Conservation (phyloP, 2,329 filamentous ascomycete species). For the Camillea tinctor region DNA sequence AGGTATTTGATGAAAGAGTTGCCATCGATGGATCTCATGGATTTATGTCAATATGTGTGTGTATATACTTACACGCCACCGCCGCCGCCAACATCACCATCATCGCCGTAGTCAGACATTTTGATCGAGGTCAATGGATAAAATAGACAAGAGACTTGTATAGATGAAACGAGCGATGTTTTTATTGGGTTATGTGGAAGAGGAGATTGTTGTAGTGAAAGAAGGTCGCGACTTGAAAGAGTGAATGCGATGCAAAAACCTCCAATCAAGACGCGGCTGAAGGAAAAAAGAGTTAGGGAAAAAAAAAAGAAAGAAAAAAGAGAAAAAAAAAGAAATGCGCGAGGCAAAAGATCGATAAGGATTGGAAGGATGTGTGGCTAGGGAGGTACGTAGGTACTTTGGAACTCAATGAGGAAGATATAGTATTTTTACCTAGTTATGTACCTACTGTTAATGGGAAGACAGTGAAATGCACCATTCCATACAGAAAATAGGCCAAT, state of each 20-base stretch:
- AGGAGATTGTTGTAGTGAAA: conserved; percentile 6
- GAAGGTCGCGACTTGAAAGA: conserved; percentile 1
- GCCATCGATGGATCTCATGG: no score
- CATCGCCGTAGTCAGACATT: conserved; percentile 34
- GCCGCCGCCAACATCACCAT: conserved; percentile 27
- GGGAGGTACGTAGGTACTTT: background rate
- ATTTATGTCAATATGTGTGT: no score
- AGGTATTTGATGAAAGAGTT: no score
- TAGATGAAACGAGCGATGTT: conserved; percentile 1
- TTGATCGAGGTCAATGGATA: conserved; percentile 7
- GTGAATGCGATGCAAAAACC: conserved; percentile 27
- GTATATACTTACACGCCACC: conserved; percentile 15
- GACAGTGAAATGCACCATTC: no score
- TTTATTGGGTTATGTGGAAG: background rate
- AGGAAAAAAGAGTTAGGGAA: no score
- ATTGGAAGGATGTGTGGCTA: background rate
- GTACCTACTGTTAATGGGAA: no score
- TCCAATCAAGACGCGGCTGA: conserved; percentile 23
- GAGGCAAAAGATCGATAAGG: background rate
- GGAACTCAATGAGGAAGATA: no score
- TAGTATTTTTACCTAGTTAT: no score
- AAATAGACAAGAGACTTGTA: conserved; percentile 4
- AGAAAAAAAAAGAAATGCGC: conserved; percentile 14
- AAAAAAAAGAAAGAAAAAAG: conserved; percentile 10
- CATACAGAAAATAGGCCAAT: no score